Evolutionary conservation across 192 early-diverging fungal species (phyloP), one percentile per base, ranked within the genome.

Genomic region (Dispira simplex): DNA sequence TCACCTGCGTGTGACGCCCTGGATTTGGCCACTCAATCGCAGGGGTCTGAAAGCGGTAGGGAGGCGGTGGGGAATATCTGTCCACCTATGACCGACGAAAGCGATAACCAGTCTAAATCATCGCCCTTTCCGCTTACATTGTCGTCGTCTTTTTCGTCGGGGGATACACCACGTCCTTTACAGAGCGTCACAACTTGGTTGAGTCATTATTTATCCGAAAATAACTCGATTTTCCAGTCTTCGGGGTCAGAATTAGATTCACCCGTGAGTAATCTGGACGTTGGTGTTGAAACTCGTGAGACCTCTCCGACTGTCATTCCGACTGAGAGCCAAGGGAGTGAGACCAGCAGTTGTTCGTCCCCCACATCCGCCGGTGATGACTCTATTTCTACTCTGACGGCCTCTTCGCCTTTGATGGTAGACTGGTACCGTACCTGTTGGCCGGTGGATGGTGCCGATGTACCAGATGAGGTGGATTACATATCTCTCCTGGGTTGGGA

Each of bases 341-440:
- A 14, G 54, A 13, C 16, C 3, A 56, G 18, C 54, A 21, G 21
- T 21, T 14, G 25, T 28, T 13, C 54, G 3, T 56, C 54, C 54
- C 16, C 25, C 18, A 21, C 54, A 23, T 13, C 28, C 16, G 32
- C 58, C 27, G 39, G 13, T 14, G 27, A 28, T 13, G 43, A 28
- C 14, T 60, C 58, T 12, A 14, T 60, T 10, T 18, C 28, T 18
- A 44, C 43, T 3, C 5, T 44, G 27, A 21, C 39, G 14, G 58
- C 12, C 25, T 44, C 58, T 14, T 60, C 58, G 1, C 58, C 58
- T 1, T 27, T 60, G 21, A 60, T 60, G 58, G 58, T 60, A 18
- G 58, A 60, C 39, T 27, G 11, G 25, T 60, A 60, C 43, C 11
- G 39, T 43, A 44, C 39, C 58, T 60, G 58, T 44, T 60, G 58